Conservation (phyloP, 2,329 filamentous ascomycete genomes). For the Colletotrichum salicis region DNA sequence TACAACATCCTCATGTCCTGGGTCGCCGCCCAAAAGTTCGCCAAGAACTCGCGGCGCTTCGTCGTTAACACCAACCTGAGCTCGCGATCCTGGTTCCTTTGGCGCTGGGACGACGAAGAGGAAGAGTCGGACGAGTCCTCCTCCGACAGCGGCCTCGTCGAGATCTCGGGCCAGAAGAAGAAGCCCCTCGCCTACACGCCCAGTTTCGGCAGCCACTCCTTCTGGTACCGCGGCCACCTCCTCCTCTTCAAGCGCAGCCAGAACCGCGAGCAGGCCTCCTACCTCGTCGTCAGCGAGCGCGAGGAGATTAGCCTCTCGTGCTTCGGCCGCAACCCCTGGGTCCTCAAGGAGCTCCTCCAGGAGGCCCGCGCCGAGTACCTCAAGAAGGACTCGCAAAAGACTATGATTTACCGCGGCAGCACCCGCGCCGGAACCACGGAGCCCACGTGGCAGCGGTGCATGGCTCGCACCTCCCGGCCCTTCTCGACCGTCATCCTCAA, state of each 20-base stretch:
- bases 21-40: conserved; percentile 72
- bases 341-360: conserved; percentile 70
- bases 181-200: conserved; percentile 72
- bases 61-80: conserved; percentile 72
- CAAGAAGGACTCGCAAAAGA: conserved; percentile 69
- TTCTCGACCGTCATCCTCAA: conserved; percentile 74
- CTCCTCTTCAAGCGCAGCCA: conserved; percentile 67
- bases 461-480: conserved; percentile 68
- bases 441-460: conserved; percentile 69
- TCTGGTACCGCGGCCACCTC: conserved; percentile 71
- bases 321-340: conserved; percentile 68
- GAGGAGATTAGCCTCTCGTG: conserved; percentile 71
- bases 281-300: conserved; percentile 57
- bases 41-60: conserved; percentile 68
- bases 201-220: conserved; percentile 73
- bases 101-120: conserved; percentile 56
- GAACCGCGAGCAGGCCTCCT: conserved; percentile 55
- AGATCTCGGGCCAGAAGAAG: conserved; percentile 47
- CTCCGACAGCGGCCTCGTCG: conserved; percentile 17
- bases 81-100: conserved; percentile 62
- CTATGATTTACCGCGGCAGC: conserved; percentile 71
- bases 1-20: conserved; percentile 79
- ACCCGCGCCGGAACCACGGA: conserved; percentile 53
- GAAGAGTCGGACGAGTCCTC: conserved; percentile 56
- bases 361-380: conserved; percentile 67